Base-by-base conservation (phyloP, 768 basidiomycete species). In the Boletales sp. region DNA sequence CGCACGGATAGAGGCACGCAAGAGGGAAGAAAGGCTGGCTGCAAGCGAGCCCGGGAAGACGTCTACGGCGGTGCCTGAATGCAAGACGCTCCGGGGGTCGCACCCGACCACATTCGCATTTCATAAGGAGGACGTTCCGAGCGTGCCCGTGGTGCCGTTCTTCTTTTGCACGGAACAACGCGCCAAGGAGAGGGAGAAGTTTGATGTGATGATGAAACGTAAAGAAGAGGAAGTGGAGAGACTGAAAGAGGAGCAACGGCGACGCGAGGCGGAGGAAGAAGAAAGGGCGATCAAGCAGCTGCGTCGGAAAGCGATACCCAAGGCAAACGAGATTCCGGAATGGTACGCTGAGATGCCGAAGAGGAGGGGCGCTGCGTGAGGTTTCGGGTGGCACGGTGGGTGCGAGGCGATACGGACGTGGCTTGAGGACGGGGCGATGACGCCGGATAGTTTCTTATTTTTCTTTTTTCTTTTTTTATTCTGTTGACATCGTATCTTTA, bases 291-390 rank as follows among this genome's bases (percentile, higher is more conserved):
- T 86, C 51, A 74, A 64, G 62, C 85, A 83, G 69, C 52, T 86
- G 60, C 70, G 87, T 63, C 79, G 74, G 72, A 75, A 72, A 55
- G 77, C 84, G 15, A 69, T 90, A 40, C 83, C 84, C 19, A 80
- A 74, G 65, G 87, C 87, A 40, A 75, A 88, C 62, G 80, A 79
- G 58, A 75, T 90, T 21, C 87, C 87, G 11, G 83, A 82, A 55
- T 90, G 87, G 87, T 90, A 90, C 59, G 81, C 78, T 56, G 76
- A 77, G 38, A 81, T 78, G 63, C 85, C 85, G 57, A 87, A 76
- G 77, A 79, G 72, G 68, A 67, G 64, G 60, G 65, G 68, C 2
- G 43, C 53, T 2, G 21, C 4, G 21, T 21, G 21, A 21, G 21
- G 21, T 21, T n/a, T n/a, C 2, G 21, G 21, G 21, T 21, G 4